Evolutionary conservation across 2,329 filamentous ascomycete genomes (phyloP), one percentile per base, ranked within the genome.

Genomic region (Penicillium sp.): DNA sequence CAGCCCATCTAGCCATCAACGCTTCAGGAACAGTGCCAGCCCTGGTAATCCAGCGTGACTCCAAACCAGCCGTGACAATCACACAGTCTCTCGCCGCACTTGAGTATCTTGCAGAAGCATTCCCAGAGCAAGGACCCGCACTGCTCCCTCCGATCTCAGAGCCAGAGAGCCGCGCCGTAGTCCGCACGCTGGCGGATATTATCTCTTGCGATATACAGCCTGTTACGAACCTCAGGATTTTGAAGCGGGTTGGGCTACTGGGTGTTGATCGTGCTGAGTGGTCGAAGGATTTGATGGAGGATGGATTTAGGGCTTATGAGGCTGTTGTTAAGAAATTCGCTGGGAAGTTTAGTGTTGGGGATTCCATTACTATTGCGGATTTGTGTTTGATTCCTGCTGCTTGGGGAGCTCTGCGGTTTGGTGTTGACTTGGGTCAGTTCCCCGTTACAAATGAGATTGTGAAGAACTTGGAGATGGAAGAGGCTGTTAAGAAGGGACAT

Each of bases 51-150:
- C 69, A 72, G 6, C 55, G 70, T 2, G 59, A 65, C 16, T 53
- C 61, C 27, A 38, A 51, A 44, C 27, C 48, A 16, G 50, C 65
- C 2, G 39, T 83, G 39, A 74, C 72, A n/a, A 79, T 83, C 31
- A 79, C 78, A 5, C 84, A 86, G 65, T 86, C 83, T 5, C 68
- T 85, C 36, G 82, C 85, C 2, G 84, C 84, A 0, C 75, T 88
- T 4, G 84, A 87, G 65, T 88, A 82, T 60, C 77, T 88, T 3
- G 84, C 87, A 47, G 84, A 87, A 61, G 70, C 71, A 2, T 78
- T 79, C 43, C 78, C 81, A 0, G 64, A 78, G 13, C 75, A 79
- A 0, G 65, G 65, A 0, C 65, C 68, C 0, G 62, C 73, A 0
- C 75, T 86, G 1, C 76, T 87, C 0, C 84, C 84, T 0, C 68